Evolutionary conservation across 331 rosid species (phyloP).

Genomic region (Pyrus hybrid): DNA sequence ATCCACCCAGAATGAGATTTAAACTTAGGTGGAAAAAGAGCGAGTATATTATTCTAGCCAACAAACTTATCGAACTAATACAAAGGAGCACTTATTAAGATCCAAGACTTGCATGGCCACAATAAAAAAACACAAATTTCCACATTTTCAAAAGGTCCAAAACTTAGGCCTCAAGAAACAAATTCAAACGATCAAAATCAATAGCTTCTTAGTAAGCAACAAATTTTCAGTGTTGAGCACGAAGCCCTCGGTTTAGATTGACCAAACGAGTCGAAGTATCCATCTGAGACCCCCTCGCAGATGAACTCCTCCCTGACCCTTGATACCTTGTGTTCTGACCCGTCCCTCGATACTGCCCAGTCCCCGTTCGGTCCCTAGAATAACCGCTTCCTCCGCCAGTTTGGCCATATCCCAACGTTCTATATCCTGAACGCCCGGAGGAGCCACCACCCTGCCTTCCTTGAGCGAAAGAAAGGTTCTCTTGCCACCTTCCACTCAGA

Average conservation of each 20-base stretch:
- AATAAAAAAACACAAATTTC: too few species aligned
- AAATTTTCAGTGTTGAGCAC: conserved; percentile 16
- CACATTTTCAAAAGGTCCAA: not conserved
- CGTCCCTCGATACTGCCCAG: conserved; percentile 37
- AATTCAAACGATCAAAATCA: not conserved
- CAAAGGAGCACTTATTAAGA: too few species aligned
- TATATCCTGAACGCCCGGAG: conserved; percentile 55
- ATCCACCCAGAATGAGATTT: too few species aligned
- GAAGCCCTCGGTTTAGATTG: conserved; percentile 52
- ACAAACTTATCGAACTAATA: too few species aligned
- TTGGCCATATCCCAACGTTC: conserved; percentile 41
- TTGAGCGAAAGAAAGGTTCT: conserved; percentile 39
- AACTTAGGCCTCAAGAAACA: not conserved
- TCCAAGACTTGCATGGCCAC: too few species aligned
- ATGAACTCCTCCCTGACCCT: conserved; percentile 34
- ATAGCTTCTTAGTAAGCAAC: not conserved
- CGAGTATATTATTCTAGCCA: too few species aligned
- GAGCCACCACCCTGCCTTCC: conserved; percentile 59
- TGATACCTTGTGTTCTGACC: conserved; percentile 38
- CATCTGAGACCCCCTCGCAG: conserved; percentile 52
- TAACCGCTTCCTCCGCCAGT: conserved; percentile 41
- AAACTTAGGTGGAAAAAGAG: too few species aligned
- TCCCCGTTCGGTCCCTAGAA: conserved; percentile 44
- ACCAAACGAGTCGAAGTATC: conserved; percentile 64
- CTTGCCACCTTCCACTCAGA: conserved; percentile 70